Percentiles rank a stretch among this genome's conserved stretches.
These are phyloP conservation scores for Lyophyllum atratum DNA, from an alignment of 768 basidiomycete genomes.

Conservation along the genomic window DNA sequence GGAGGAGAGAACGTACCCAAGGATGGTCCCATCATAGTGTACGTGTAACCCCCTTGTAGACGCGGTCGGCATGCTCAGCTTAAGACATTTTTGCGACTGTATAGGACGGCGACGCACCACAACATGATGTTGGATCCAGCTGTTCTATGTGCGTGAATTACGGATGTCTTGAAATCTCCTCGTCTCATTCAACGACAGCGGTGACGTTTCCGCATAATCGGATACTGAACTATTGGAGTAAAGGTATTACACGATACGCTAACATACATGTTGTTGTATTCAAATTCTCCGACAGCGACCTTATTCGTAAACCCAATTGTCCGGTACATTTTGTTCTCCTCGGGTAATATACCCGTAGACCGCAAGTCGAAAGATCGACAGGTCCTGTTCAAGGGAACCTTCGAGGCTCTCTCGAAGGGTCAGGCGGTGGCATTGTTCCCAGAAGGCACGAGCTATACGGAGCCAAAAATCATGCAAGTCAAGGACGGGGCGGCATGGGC, in stretches of 20 bases:
- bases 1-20: constrained; percentile 87
- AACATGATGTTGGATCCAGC: constrained; percentile 96
- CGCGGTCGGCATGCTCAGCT: neutral
- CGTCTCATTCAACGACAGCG: constrained; percentile 46
- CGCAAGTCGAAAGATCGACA: constrained; percentile 92
- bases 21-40: constrained; percentile 93
- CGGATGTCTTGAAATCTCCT: neutral
- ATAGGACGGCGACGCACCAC: constrained; percentile 82
- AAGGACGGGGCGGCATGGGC: constrained; percentile 96
- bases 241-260: constrained; percentile 64
- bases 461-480: constrained; percentile 89
- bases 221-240: constrained; percentile 92
- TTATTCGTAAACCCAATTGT: constrained; percentile 81
- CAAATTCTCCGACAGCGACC: constrained; percentile 45
- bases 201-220: constrained; percentile 80
- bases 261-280: neutral
- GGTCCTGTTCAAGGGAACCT: constrained; percentile 84
- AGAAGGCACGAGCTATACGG: constrained; percentile 92
- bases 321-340: constrained; percentile 74
- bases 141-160: constrained; percentile 58
- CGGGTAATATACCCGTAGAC: constrained; percentile 98
- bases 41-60: constrained; percentile 32
- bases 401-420: constrained; percentile 80
- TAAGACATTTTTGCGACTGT: constrained; percentile 4
- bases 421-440: constrained; percentile 92